Conservation (phyloP, 305 asterid genomes). For the Solanum aculeatissimum region DNA sequence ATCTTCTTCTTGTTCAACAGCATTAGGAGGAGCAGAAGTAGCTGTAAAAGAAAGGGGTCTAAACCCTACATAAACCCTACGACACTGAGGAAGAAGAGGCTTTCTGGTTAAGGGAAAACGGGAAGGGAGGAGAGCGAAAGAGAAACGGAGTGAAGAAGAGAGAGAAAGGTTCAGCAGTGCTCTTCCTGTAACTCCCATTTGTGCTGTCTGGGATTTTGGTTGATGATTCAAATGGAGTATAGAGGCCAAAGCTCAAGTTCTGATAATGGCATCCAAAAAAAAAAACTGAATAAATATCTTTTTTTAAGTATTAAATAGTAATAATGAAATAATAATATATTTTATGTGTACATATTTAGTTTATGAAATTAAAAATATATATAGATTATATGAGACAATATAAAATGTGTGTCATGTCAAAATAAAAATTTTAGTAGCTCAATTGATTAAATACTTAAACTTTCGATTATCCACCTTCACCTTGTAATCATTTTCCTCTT, state of each 20-base stretch:
- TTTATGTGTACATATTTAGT: not conserved
- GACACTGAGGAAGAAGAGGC: constrained; percentile 24
- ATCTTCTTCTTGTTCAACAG: constrained; percentile 1
- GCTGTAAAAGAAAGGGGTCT: constrained; percentile 52
- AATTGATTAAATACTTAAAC: too few relatives aligned
- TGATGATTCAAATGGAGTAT: not conserved
- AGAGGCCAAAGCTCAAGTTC: not conserved
- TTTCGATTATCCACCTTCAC: too few relatives aligned
- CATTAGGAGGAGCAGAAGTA: constrained; percentile 7
- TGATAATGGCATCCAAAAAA: not conserved
- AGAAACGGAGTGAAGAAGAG: constrained; percentile 11
- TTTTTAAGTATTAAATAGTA: not conserved
- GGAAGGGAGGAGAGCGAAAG: constrained; percentile 30
- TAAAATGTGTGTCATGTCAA: too few relatives aligned
- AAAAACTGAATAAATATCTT: not conserved
- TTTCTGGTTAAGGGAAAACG: constrained; percentile 22
- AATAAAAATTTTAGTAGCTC: too few relatives aligned
- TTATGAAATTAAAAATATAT: not conserved
- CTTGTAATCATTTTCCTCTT: too few relatives aligned
- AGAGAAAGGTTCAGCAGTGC: constrained; percentile 23
- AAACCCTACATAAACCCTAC: constrained; percentile 38
- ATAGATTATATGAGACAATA: too few relatives aligned
- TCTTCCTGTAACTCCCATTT: constrained; percentile 61
- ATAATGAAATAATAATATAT: not conserved
- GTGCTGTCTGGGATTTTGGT: not conserved